phyloP scores from a whole-genome alignment of 2,329 filamentous ascomycete genomes.

The Cladophialophora psammophila region DNA sequence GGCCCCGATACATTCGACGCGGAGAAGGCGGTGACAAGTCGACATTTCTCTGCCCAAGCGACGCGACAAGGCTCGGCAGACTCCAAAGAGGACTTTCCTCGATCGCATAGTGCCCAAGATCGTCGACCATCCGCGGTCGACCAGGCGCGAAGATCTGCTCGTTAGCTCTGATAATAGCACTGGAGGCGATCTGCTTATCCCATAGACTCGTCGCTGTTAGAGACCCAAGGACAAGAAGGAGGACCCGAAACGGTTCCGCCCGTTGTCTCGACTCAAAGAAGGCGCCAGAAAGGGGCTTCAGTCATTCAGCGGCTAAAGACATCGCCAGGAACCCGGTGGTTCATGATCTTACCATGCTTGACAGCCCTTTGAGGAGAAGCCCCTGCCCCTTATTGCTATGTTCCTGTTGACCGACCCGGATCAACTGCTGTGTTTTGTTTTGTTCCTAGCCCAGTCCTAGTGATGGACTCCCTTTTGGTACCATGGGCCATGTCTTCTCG shows the following conservation, averaged over 20 bases:
- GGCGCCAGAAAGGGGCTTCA: slow-evolving; percentile 7
- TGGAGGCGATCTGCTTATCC: background rate
- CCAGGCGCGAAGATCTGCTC: slow-evolving; percentile 22
- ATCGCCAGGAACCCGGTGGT: background rate
- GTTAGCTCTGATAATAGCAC: slow-evolving; percentile 5
- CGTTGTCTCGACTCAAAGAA: background rate
- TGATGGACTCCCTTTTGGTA: background rate
- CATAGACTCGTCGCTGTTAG: background rate
- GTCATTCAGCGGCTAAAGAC: background rate
- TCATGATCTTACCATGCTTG: slow-evolving; percentile 9
- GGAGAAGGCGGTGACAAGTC: slow-evolving; percentile 15
- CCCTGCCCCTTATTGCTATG: background rate
- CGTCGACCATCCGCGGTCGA: slow-evolving; percentile 23
- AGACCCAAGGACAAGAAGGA: background rate
- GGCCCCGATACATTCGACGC: slow-evolving; percentile 33
- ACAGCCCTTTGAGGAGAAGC: background rate
- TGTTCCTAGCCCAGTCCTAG: background rate
- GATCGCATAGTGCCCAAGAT: slow-evolving; percentile 22
- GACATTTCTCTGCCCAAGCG: background rate
- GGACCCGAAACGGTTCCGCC: background rate
- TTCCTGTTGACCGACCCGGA: background rate
- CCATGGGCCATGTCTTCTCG: background rate
- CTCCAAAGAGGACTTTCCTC: slow-evolving; percentile 19
- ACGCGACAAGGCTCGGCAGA: slow-evolving; percentile 20
- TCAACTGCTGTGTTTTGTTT: background rate